phyloP scores from a whole-genome alignment of 1,284 basidiomycete species.

The Leccinum glutinopallens region DNA sequence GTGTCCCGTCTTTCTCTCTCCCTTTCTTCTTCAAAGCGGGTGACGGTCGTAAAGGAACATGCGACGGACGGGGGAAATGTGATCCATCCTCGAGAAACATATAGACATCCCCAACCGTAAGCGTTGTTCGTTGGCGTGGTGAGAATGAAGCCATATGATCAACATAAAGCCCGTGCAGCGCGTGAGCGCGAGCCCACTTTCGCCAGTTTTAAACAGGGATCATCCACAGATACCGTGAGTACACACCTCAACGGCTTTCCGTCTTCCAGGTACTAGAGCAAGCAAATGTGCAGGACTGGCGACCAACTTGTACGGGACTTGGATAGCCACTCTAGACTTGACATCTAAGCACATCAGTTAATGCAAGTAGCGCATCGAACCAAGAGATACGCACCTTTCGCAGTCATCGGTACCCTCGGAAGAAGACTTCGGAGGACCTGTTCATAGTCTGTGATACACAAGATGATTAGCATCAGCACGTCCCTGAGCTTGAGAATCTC shows the following conservation, averaged over 20 bases:
- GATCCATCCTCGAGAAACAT: constrained; percentile 58
- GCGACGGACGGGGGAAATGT: constrained; percentile 44
- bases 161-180: constrained; percentile 52
- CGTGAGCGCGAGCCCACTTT: constrained; percentile 65
- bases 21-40: constrained; percentile 32
- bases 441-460: constrained; percentile 39
- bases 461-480: not conserved
- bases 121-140: constrained; percentile 30
- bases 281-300: constrained; percentile 47
- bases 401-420: constrained; percentile 60
- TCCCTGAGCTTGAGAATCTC: constrained; percentile 10
- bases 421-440: constrained; percentile 46
- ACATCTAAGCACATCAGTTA: constrained; percentile 37
- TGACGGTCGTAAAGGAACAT: constrained; percentile 9
- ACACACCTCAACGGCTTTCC: constrained; percentile 71
- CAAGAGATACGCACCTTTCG: constrained; percentile 46
- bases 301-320: constrained; percentile 58
- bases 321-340: constrained; percentile 38
- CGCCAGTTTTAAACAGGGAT: constrained; percentile 11
- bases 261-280: constrained; percentile 53
- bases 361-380: constrained; percentile 1
- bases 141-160: constrained; percentile 25
- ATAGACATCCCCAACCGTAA: constrained; percentile 59
- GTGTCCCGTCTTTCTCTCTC: constrained; percentile 29
- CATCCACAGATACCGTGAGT: not conserved